Evolutionary conservation across 192 early-diverging fungal species (phyloP).

Genomic region (Thamnidium elegans): DNA sequence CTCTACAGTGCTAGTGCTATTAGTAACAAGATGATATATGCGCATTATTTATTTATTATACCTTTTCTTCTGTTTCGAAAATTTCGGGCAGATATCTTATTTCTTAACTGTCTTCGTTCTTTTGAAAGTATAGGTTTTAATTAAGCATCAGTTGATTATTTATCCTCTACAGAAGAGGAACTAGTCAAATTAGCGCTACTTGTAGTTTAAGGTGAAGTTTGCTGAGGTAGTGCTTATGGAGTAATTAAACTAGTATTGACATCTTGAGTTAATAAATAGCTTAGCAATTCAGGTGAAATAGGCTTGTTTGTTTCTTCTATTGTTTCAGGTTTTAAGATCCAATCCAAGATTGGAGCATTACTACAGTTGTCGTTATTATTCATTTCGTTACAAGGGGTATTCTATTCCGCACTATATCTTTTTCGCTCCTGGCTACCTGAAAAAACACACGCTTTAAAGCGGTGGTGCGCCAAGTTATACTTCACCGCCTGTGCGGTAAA

Average conservation of each 20-base stretch:
- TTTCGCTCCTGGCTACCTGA: too few species aligned
- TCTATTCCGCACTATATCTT: too few species aligned
- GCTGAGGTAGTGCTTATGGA: neutral
- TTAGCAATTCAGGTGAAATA: neutral
- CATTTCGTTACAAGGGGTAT: neutral
- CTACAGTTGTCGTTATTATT: neutral
- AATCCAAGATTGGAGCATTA: slow-evolving; percentile 7
- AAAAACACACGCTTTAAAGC: too few species aligned
- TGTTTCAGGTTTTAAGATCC: neutral
- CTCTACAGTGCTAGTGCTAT: slow-evolving; percentile 19
- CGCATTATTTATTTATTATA: slow-evolving; percentile 16
- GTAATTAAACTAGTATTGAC: neutral
- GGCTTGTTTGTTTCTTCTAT: too few species aligned
- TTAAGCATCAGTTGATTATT: slow-evolving; percentile 36
- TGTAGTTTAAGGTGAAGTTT: neutral
- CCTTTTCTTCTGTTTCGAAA: slow-evolving; percentile 83
- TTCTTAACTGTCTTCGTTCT: slow-evolving; percentile 79
- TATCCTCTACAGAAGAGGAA: slow-evolving; percentile 18
- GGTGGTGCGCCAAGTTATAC: too few species aligned
- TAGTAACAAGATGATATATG: neutral
- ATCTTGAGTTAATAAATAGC: slow-evolving; percentile 5
- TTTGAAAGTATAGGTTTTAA: slow-evolving; percentile 65
- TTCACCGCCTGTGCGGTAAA: too few species aligned
- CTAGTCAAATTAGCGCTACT: neutral
- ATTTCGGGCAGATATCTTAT: slow-evolving; percentile 85